phyloP scores from a whole-genome alignment of 768 basidiomycete species.

The Daedalea quercina region DNA sequence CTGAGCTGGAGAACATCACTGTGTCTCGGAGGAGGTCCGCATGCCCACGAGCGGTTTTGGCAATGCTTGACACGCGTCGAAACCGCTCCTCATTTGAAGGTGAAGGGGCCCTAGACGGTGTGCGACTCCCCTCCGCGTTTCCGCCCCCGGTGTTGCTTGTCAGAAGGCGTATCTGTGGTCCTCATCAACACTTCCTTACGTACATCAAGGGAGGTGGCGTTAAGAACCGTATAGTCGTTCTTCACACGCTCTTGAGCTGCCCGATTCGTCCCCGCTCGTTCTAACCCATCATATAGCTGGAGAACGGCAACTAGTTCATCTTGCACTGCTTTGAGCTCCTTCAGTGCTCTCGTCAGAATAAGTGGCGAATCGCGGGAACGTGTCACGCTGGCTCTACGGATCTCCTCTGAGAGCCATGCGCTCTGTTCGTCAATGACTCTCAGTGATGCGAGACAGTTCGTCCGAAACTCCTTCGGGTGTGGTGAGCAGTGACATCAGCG shows the following conservation, averaged over 20 bases:
- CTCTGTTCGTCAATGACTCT: conserved; percentile 82
- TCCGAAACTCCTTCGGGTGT: conserved; percentile 64
- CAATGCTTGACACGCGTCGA: background rate
- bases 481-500: background rate
- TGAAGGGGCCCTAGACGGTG: background rate
- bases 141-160: background rate
- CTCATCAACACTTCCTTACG: background rate
- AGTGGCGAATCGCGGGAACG: conserved; percentile 19
- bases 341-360: conserved; percentile 63
- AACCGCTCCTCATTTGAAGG: background rate
- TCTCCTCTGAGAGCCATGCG: conserved; percentile 81
- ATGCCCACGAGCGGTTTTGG: conserved; percentile 71
- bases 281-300: conserved; percentile 69
- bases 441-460: conserved; percentile 70
- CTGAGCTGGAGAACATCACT: conserved; percentile 59
- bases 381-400: conserved; percentile 51
- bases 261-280: conserved; percentile 49
- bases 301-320: conserved; percentile 60
- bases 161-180: background rate
- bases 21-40: conserved; percentile 72
- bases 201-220: background rate
- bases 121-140: background rate
- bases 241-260: conserved; percentile 25
- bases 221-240: conserved; percentile 15
- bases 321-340: conserved; percentile 67